Conservation (phyloP, 768 basidiomycete genomes). For the Gelatoporia subvermispora region DNA sequence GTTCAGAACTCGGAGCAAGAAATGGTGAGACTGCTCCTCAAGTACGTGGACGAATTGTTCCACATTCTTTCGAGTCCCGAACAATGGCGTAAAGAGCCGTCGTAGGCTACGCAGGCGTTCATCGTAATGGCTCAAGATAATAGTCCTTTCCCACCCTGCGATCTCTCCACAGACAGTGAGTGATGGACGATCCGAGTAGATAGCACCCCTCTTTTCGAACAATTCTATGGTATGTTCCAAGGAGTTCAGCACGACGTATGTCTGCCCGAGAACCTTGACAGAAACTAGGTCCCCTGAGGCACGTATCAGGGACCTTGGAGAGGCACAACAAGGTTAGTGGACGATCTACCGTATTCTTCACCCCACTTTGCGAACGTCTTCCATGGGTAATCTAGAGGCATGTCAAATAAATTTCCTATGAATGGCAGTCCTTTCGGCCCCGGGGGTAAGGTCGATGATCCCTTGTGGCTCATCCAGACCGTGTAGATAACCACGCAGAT, state of each 20-base stretch:
- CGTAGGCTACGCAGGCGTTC: slow-evolving; percentile 38
- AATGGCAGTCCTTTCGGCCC: slow-evolving; percentile 21
- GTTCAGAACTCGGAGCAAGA: slow-evolving; percentile 36
- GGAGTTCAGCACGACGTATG: slow-evolving; percentile 24
- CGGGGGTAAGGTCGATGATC: slow-evolving; percentile 17
- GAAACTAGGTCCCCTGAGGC: slow-evolving; percentile 22
- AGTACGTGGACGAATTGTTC: slow-evolving; percentile 30
- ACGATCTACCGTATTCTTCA: slow-evolving; percentile 21
- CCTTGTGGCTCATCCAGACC: neutral
- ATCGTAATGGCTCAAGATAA: slow-evolving; percentile 35
- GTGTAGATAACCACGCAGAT: too few relatives aligned
- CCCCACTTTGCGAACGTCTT: slow-evolving; percentile 22
- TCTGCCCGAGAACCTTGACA: slow-evolving; percentile 20
- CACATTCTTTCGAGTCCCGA: slow-evolving; percentile 37
- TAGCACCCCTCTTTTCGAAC: slow-evolving; percentile 19
- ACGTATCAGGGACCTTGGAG: neutral
- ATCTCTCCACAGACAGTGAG: slow-evolving; percentile 17
- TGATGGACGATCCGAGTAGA: slow-evolving; percentile 21
- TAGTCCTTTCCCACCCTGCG: slow-evolving; percentile 24
- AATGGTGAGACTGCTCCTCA: slow-evolving; percentile 36
- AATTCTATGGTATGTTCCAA: slow-evolving; percentile 17
- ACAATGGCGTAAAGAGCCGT: slow-evolving; percentile 34
- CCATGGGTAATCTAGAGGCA: slow-evolving; percentile 20
- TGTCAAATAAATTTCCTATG: slow-evolving; percentile 21
- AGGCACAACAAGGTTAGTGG: neutral